Base-by-base conservation (phyloP, 2,329 filamentous ascomycete species). In the Sclerotinia trifoliorum region DNA sequence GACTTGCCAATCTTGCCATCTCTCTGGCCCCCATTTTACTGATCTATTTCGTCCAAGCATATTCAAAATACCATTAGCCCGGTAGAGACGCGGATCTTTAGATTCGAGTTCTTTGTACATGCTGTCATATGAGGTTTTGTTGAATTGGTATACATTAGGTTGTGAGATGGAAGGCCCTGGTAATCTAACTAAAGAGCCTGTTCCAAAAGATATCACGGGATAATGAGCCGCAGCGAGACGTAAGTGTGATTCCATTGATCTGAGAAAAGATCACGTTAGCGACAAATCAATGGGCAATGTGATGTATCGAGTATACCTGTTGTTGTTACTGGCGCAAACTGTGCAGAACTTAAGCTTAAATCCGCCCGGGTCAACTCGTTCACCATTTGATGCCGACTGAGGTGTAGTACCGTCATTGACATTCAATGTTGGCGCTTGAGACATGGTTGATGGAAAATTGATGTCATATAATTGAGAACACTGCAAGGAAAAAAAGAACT, bases 201-300 rank as follows among this genome's bases (percentile, higher is more conserved):
- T 99, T 71, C 95, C 95, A 78, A 98, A 99, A 24, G 94, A 98
- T 74, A 98, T 96, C 74, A 97, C 94, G n/a, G 95, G 95, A 77
- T 95, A 98, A 61, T 89, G 82, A 60, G 93, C 92, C 70, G 91
- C 86, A 5, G 95, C 92, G 46, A 99, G 89, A 71, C 92, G 92
- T 39, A 97, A 87, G 80, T 99, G 95, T n/a, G 94, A 94, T 84
- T 98, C 95, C 95, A 99, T 98, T n/a, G 92, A 93, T 79, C 90
- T 92, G 75, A 42, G 39, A 60, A 70, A 76, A 73, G 62, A 65
- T 44, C 72, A 19, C 26, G 52, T 68, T 61, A 42, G 65, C 32
- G 17, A 55, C 0, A 24, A n/a, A 65, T 7, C 42, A 19, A 6
- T 5, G 35, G 21, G 24, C 21, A 54, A 63, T 39, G 69, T 58